A percentile compares a stretch with the other conserved stretches of the same genome.
Evolutionary conservation across 2,329 filamentous ascomycete species (phyloP).

Genomic region (Atkinsonella texensis): DNA sequence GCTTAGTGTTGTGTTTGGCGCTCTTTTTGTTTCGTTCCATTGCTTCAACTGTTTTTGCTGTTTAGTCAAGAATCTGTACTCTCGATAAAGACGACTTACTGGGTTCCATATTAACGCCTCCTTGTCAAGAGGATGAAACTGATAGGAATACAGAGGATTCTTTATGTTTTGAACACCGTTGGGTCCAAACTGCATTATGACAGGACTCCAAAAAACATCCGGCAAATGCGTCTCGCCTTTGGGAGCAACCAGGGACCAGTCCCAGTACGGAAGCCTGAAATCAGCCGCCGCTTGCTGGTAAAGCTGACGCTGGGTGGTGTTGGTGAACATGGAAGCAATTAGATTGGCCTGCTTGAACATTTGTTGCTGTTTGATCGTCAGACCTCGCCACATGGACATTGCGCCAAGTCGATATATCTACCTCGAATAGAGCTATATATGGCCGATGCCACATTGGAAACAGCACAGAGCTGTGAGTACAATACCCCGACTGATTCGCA

Average conservation of each 20-base stretch:
- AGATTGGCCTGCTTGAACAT: conserved; percentile 22
- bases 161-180: conserved; percentile 41
- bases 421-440: conserved; percentile 55
- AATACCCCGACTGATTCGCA: conserved; percentile 55
- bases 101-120: conserved; percentile 47
- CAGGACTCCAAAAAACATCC: conserved; percentile 31
- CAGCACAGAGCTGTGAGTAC: conserved; percentile 61
- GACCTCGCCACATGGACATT: neutral
- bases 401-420: conserved; percentile 12
- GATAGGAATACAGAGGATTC: conserved; percentile 51
- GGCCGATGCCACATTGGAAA: conserved; percentile 79
- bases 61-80: neutral
- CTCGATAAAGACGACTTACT: conserved; percentile 29
- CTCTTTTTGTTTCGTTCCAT: conserved; percentile 49
- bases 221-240: conserved; percentile 35
- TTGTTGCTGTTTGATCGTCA: conserved; percentile 23
- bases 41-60: conserved; percentile 34
- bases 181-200: conserved; percentile 42
- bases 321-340: conserved; percentile 37
- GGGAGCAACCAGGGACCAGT: conserved; percentile 41
- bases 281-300: conserved; percentile 39
- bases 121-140: conserved; percentile 46
- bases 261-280: conserved; percentile 48
- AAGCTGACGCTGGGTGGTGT: conserved; percentile 29
- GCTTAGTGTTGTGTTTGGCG: conserved; percentile 28